Base-by-base conservation (phyloP, 164 flowering plant genomes). In the Santalum album region DNA sequence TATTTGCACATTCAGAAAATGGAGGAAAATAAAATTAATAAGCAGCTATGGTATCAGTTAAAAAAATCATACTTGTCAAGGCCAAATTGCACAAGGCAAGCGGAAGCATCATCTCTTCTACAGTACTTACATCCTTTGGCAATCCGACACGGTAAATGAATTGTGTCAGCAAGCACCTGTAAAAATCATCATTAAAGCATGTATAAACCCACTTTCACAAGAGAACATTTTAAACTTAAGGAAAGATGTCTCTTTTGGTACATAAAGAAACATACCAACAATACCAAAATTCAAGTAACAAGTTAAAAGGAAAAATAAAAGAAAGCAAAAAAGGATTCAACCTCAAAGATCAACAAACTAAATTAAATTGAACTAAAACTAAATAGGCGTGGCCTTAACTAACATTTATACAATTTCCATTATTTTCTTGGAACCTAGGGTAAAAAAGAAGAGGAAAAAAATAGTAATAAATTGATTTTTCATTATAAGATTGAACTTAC, bases 101-200 rank as follows among this genome's bases (percentile, higher is more conserved):
- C 89, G 23, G 97, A 69, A 64, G 90, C 87, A 73, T 84, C 85
- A 51, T 72, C 82, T 67, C 84, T 71, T 58, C 49, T 65, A 66
- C 99, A 92, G 67, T 81, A 79, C 65, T 79, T 87, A 76, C 99
- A 92, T 25, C 99, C 99, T 66, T 70, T 89, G 17, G 92, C 96
- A 64, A 92, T 78, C 62, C 99, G 94, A 68, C 99, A 92, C 1
- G 96, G 96, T 68, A 92, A 73, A 60, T 86, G 86, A 64, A 92
- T 85, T 40, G 72, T 48, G 65, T 89, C 99, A 38, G 99, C 99
- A 50, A 87, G 69, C 49, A 89, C 87, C 99, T 92, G 75, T 57
- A 68, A 20, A 48, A 54, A 56, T 26, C 23, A 60, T 4, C 43
- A 15, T 17, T 21, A 23, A 51, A 29, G n/a, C 9, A 3, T 29